These are phyloP conservation scores for Leccinum insolens DNA, from an alignment of 1,284 basidiomycete genomes.

Conservation along the genomic window DNA sequence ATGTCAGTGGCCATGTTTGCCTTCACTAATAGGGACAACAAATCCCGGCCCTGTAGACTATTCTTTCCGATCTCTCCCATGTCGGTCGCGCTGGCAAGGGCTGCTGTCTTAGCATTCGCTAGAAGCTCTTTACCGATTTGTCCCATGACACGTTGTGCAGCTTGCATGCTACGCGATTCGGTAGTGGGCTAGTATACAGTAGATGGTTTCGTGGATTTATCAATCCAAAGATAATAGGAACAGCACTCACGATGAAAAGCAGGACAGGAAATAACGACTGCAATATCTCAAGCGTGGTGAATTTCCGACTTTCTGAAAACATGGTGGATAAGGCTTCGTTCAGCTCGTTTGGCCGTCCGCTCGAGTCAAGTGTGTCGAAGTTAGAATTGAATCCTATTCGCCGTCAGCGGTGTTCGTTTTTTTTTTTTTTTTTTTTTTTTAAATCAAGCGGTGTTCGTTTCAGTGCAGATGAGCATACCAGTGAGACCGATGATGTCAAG, in stretches of 20 bases:
- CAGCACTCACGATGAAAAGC: conserved; percentile 41
- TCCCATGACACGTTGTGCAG: conserved; percentile 27
- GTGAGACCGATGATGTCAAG: conserved; percentile 71
- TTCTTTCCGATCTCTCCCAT: conserved; percentile 32
- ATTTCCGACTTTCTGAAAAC: conserved; percentile 34
- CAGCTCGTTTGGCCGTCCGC: conserved; percentile 45
- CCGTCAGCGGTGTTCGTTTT: too few species aligned
- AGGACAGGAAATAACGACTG: conserved; percentile 42
- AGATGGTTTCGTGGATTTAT: neutral
- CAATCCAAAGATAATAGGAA: neutral
- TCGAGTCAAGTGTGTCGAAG: conserved; percentile 53
- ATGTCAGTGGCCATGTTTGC: conserved; percentile 67
- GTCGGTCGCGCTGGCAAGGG: conserved; percentile 24
- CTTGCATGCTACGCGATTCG: conserved; percentile 1
- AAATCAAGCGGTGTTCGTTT: neutral
- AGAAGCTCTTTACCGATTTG: conserved; percentile 50
- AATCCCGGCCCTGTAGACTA: conserved; percentile 41
- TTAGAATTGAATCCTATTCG: conserved; percentile 54
- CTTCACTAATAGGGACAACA: conserved; percentile 58
- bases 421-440: too few species aligned
- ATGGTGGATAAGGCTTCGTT: conserved; percentile 49
- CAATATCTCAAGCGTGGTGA: conserved; percentile 37
- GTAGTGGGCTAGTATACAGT: conserved; percentile 15
- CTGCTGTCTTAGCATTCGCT: conserved; percentile 43
- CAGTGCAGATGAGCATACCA: neutral